Evolutionary conservation across 257 asterid genomes (phyloP), one percentile per base, ranked within the genome.

Genomic region (Ajuga chamaepitys): DNA sequence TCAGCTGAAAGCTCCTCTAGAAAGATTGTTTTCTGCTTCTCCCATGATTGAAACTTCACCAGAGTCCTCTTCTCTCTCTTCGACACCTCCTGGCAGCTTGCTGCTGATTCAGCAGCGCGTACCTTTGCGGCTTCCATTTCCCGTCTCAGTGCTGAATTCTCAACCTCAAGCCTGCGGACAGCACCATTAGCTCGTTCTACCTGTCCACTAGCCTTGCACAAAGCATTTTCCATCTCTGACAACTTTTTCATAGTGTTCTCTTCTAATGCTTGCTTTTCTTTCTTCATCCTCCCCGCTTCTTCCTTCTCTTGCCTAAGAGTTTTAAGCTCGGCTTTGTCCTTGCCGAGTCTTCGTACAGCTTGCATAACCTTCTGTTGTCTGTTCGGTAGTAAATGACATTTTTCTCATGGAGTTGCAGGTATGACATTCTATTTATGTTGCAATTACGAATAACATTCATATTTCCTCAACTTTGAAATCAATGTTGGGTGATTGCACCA

Each of bases 321-420:
- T 76, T 90, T 94, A 40, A 94, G 93, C 87, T 94, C 99, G 0
- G 77, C 82, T 70, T 88, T 90, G 67, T 94, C 99, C 78, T 94
- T 86, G 51, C 98, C 73, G 44, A 93, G 95, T 35, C 98, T 79
- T 17, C 94, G 75, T 20, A 96, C 95, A 17, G 95, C 98, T 83
- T 94, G 96, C 99, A 88, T 91, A 56, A 91, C 98, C 80, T 88
- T 94, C 75, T n/a, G n/a, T n/a, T n/a, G n/a, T n/a, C n/a, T n/a
- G n/a, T n/a, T n/a, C n/a, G n/a, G n/a, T n/a, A n/a, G n/a, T n/a
- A n/a, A n/a, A n/a, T n/a, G n/a, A n/a, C n/a, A n/a, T n/a, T n/a
- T n/a, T n/a, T n/a, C n/a, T n/a, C n/a, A n/a, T n/a, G n/a, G n/a
- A n/a, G n/a, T n/a, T n/a, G n/a, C n/a, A n/a, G n/a, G n/a, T n/a